Conservation (phyloP, 2,329 filamentous ascomycete species). For the Fusarium azukiicola region DNA sequence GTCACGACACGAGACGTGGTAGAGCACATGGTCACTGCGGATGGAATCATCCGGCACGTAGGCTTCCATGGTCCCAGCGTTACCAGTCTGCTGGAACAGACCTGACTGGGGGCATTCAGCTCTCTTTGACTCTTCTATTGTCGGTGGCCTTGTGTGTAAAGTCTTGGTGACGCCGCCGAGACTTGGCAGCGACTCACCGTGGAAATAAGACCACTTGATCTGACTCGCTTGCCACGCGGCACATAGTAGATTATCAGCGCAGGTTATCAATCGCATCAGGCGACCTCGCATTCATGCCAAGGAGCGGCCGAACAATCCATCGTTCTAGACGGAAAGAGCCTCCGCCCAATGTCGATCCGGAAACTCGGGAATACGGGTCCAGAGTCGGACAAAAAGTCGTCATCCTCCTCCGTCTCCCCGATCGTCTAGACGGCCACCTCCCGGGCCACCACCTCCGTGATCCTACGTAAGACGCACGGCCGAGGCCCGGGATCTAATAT, state of each 20-base stretch:
- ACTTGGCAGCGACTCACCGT: background rate
- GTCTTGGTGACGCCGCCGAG: background rate
- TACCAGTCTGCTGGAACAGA: slow-evolving; percentile 8
- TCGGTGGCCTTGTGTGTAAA: background rate
- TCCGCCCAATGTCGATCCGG: background rate
- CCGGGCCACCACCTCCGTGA: background rate
- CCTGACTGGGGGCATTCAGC: background rate
- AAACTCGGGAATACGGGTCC: slow-evolving; percentile 6
- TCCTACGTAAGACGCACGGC: background rate
- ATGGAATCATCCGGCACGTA: background rate
- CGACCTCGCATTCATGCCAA: background rate
- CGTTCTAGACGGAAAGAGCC: background rate
- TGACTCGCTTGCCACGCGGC: slow-evolving; percentile 4
- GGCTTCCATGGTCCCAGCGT: background rate
- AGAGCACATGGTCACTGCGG: slow-evolving; percentile 14
- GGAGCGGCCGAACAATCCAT: background rate
- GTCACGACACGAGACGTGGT: background rate
- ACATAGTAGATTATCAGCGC: slow-evolving; percentile 5
- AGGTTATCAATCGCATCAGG: slow-evolving; percentile 24
- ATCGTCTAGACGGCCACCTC: background rate
- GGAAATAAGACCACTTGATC: slow-evolving; percentile 10
- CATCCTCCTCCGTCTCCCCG: background rate
- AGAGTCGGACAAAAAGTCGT: background rate
- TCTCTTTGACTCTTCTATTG: background rate
- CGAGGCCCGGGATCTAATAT: background rate